Percentiles rank a stretch among this genome's conserved stretches.
phyloP scores from a whole-genome alignment of 495 filamentous ascomycete species.

The Trichoderma asperelloides region DNA sequence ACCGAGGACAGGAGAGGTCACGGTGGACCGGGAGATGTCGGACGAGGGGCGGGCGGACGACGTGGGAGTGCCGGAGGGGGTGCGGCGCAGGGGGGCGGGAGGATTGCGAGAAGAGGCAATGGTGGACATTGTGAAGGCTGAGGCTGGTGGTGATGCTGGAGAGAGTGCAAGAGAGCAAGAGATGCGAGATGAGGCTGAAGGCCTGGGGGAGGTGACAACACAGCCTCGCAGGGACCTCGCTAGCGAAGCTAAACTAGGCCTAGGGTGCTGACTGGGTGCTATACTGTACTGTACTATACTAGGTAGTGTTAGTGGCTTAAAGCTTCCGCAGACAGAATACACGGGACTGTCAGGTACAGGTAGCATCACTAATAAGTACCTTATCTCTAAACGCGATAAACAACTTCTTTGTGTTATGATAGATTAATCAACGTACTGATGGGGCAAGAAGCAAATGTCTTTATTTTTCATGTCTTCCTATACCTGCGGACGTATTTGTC shows the following conservation, averaged over 20 bases:
- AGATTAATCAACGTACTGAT: no score
- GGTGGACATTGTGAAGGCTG: slow-evolving; percentile 55
- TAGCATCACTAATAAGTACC: no score
- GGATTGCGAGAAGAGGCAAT: slow-evolving; percentile 60
- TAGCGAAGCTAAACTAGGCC: not conserved
- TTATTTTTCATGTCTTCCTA: no score
- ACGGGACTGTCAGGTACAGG: no score
- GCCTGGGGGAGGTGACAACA: not conserved
- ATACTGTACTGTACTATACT: no score
- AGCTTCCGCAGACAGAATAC: no score
- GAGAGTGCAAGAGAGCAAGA: not conserved
- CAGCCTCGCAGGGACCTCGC: not conserved
- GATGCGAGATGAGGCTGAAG: not conserved
- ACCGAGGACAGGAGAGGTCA: slow-evolving; percentile 26
- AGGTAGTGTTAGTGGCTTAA: no score
- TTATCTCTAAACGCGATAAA: no score
- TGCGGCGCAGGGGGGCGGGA: slow-evolving; percentile 26
- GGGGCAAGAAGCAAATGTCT: no score
- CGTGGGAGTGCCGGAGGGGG: slow-evolving; percentile 41
- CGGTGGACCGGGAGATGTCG: slow-evolving; percentile 49
- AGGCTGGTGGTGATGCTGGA: not conserved
- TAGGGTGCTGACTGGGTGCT: no score
- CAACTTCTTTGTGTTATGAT: no score
- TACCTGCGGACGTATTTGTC: no score
- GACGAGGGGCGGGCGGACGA: slow-evolving; percentile 69